phyloP scores from a whole-genome alignment of 768 basidiomycete species.

The Amanita phalloides region DNA sequence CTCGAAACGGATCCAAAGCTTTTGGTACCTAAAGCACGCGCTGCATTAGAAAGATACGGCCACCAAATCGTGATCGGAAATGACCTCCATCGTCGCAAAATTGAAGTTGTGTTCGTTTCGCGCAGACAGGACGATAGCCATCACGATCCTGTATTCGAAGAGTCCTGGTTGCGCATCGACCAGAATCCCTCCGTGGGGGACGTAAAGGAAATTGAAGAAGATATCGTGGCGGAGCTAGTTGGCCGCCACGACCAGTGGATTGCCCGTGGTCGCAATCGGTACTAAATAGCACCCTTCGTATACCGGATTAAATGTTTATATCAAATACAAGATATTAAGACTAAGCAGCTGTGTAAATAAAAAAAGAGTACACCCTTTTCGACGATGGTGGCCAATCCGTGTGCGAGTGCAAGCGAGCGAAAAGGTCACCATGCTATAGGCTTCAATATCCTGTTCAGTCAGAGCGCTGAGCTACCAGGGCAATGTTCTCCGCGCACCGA shows the following conservation, averaged over 20 bases:
- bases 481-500: conserved; percentile 23
- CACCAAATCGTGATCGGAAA: conserved; percentile 98
- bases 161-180: conserved; percentile 59
- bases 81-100: conserved; percentile 84
- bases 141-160: conserved; percentile 25
- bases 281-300: background rate
- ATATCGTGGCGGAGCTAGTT: conserved; percentile 73
- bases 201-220: conserved; percentile 84
- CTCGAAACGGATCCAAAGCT: conserved; percentile 84
- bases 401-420: too few species aligned
- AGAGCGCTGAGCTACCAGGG: conserved; percentile 18
- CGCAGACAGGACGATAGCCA: conserved; percentile 19
- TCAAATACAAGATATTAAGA: background rate
- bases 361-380: background rate
- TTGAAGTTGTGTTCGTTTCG: conserved; percentile 87
- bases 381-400: too few species aligned
- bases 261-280: conserved; percentile 8
- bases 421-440: too few species aligned
- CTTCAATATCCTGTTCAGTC: too few species aligned
- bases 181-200: conserved; percentile 20
- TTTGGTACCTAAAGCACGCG: conserved; percentile 83
- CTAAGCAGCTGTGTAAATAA: background rate
- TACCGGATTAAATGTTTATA: background rate
- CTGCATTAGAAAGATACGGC: conserved; percentile 85
- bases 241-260: conserved; percentile 70